These are phyloP conservation scores for Cryptosporidium felis DNA, from an alignment of 169 alveolate genomes.

Conservation along the genomic window DNA sequence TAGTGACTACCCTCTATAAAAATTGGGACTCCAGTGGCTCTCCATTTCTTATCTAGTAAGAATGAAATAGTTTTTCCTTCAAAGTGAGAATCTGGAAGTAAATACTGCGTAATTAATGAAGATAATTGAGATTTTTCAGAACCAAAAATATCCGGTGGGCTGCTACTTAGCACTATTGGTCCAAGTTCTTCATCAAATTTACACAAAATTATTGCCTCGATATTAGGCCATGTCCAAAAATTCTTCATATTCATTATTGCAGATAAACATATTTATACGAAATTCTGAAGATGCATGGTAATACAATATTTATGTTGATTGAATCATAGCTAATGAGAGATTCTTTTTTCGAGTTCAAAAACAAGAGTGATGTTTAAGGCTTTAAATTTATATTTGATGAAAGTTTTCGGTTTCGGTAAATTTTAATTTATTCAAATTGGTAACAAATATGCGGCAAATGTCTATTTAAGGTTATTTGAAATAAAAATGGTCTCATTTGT, in stretches of 20 bases:
- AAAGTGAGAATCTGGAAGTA: conserved; percentile 58
- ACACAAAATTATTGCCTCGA: conserved; percentile 65
- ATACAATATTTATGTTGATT: too few species aligned
- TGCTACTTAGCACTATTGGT: conserved; percentile 48
- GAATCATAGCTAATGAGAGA: too few species aligned
- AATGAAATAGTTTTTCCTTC: conserved; percentile 28
- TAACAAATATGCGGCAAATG: background rate
- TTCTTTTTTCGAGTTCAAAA: too few species aligned
- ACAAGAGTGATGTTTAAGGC: too few species aligned
- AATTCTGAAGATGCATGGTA: too few species aligned
- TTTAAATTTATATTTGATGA: too few species aligned
- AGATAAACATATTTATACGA: too few species aligned
- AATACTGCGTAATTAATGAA: conserved; percentile 34
- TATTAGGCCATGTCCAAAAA: conserved; percentile 48
- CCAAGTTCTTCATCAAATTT: conserved; percentile 71
- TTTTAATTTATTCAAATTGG: too few species aligned
- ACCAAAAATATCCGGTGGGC: conserved; percentile 53
- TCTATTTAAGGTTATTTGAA: background rate
- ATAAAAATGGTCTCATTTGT: conserved; percentile 79
- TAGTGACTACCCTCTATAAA: conserved; percentile 54
- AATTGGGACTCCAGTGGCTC: conserved; percentile 60
- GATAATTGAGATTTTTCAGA: conserved; percentile 4
- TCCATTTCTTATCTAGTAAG: conserved; percentile 26
- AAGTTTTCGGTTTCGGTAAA: too few species aligned
- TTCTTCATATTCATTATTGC: background rate